phyloP scores from a whole-genome alignment of 2,329 filamentous ascomycete genomes.

The Calycina herbarum region DNA sequence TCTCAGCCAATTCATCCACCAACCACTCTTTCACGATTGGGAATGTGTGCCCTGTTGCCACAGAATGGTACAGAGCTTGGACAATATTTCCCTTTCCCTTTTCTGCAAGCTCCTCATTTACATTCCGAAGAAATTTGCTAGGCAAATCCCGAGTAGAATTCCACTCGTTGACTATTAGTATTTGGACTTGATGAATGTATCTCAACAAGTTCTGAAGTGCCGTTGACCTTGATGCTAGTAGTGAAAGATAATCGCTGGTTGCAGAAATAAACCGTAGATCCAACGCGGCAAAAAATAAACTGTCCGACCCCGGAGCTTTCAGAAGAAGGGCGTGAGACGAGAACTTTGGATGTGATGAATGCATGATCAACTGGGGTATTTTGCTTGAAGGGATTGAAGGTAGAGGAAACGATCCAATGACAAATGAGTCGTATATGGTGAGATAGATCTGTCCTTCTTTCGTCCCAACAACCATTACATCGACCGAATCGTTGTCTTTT shows the following conservation, averaged over 20 bases:
- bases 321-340: constrained; percentile 77
- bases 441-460: constrained; percentile 71
- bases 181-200: constrained; percentile 79
- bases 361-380: constrained; percentile 46
- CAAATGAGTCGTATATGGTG: constrained; percentile 82
- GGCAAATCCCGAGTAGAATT: constrained; percentile 80
- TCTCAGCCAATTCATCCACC: constrained; percentile 76
- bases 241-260: constrained; percentile 75
- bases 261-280: constrained; percentile 81
- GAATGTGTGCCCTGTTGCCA: constrained; percentile 79
- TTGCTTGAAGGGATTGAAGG: constrained; percentile 37
- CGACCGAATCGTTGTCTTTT: constrained; percentile 70
- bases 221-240: constrained; percentile 84
- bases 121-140: constrained; percentile 70
- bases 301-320: constrained; percentile 43
- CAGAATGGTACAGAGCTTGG: constrained; percentile 78
- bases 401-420: constrained; percentile 66
- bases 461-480: constrained; percentile 75
- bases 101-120: constrained; percentile 73
- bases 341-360: constrained; percentile 70
- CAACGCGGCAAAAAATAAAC: constrained; percentile 68
- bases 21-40: constrained; percentile 82
- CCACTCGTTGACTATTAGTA: constrained; percentile 80
- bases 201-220: constrained; percentile 82
- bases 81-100: constrained; percentile 66